phyloP scores from a whole-genome alignment of 2,329 filamentous ascomycete genomes.

The Trichophyton equinum region DNA sequence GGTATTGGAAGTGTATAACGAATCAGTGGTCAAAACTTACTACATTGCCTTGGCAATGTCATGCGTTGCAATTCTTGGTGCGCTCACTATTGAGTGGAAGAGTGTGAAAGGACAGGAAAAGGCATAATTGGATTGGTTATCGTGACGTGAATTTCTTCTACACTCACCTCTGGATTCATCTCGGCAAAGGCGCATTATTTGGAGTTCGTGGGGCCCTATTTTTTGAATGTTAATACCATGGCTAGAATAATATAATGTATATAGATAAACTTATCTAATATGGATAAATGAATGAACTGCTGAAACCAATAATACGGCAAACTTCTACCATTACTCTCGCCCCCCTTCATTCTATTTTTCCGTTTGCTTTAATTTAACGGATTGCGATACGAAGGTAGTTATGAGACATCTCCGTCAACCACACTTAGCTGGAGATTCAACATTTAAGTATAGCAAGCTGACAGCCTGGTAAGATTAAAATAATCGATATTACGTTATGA shows the following conservation, averaged over 20 bases:
- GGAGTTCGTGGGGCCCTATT: neutral
- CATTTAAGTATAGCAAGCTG: too few relatives aligned
- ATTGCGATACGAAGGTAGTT: too few relatives aligned
- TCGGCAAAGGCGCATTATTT: neutral
- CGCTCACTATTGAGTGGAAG: constrained; percentile 7
- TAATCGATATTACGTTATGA: too few relatives aligned
- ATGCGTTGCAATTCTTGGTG: neutral
- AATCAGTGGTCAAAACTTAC: constrained; percentile 25
- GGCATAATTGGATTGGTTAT: neutral
- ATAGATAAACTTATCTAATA: neutral
- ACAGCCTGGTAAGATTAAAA: too few relatives aligned
- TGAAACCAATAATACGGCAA: too few relatives aligned
- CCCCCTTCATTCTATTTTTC: too few relatives aligned
- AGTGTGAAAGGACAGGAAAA: constrained; percentile 3
- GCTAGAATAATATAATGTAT: neutral
- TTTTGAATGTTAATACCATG: neutral
- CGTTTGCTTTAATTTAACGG: too few relatives aligned
- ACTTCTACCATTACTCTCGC: too few relatives aligned
- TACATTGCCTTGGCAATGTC: constrained; percentile 6
- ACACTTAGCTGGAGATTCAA: too few relatives aligned
- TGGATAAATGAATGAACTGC: too few relatives aligned
- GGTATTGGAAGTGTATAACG: constrained; percentile 28
- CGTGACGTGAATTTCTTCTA: neutral
- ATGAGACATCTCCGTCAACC: too few relatives aligned
- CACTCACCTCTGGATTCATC: neutral